phyloP scores from a whole-genome alignment of 352 stramenopile genomes.

The Globisporangium takayamanum region DNA sequence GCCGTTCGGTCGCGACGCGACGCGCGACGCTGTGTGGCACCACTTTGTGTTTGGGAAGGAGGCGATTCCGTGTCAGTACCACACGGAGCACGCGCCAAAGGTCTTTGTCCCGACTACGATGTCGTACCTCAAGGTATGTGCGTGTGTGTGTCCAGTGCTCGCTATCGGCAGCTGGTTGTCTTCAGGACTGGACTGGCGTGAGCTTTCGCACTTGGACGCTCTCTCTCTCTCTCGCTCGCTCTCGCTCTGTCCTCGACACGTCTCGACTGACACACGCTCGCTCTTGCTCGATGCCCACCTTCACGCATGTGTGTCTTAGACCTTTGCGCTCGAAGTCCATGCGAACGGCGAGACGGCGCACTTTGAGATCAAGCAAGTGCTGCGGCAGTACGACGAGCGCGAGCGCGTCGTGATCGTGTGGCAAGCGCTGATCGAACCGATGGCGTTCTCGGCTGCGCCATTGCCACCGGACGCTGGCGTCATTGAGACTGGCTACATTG shows the following conservation, averaged over 20 bases:
- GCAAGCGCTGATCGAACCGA: conserved; percentile 29
- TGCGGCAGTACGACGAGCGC: conserved; percentile 24
- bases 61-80: conserved; percentile 19
- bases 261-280: neutral
- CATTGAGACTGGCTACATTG: conserved; percentile 34
- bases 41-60: conserved; percentile 28
- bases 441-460: conserved; percentile 31
- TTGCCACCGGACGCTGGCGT: conserved; percentile 33
- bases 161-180: neutral
- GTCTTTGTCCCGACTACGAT: conserved; percentile 7
- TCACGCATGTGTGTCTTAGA: neutral
- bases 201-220: neutral
- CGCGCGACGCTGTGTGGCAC: conserved; percentile 29
- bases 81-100: conserved; percentile 24
- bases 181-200: neutral
- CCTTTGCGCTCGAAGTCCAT: conserved; percentile 32
- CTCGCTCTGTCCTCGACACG: neutral
- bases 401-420: conserved; percentile 45
- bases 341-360: conserved; percentile 21
- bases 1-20: conserved; percentile 22
- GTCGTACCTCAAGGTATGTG: conserved; percentile 10
- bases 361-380: conserved; percentile 32
- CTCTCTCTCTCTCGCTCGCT: neutral
- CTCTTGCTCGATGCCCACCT: neutral
- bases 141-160: neutral